phyloP scores from a whole-genome alignment of 2,329 filamentous ascomycete species.

The Alternaria angustiovoidea region DNA sequence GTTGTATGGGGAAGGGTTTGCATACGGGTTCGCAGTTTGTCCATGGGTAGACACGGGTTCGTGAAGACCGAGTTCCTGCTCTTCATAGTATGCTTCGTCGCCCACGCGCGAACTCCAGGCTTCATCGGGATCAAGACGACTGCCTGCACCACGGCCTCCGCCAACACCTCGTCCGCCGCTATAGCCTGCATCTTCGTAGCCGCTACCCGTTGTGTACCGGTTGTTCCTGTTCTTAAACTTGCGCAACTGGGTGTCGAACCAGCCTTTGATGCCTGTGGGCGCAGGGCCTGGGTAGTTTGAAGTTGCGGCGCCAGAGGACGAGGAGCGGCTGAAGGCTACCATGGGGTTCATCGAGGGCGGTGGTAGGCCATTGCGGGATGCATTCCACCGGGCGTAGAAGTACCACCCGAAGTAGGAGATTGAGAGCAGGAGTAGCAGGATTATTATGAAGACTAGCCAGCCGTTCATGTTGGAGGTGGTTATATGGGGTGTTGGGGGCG shows the following conservation, averaged over 20 bases:
- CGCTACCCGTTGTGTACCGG: constrained; percentile 72
- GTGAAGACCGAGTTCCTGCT: constrained; percentile 73
- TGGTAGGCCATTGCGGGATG: constrained; percentile 76
- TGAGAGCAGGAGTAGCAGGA: constrained; percentile 71
- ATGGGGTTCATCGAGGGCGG: constrained; percentile 75
- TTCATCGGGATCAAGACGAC: constrained; percentile 81
- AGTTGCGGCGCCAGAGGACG: constrained; percentile 27
- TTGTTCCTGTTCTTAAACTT: constrained; percentile 71
- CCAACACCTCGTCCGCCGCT: constrained; percentile 28
- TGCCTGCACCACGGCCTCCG: constrained; percentile 54
- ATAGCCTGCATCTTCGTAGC: constrained; percentile 72
- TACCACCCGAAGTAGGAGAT: constrained; percentile 72
- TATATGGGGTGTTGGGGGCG: neutral
- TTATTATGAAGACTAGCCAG: constrained; percentile 70
- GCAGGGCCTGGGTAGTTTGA: constrained; percentile 61
- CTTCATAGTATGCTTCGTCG: constrained; percentile 79
- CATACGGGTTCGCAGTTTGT: constrained; percentile 49
- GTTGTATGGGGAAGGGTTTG: neutral
- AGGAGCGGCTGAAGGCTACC: constrained; percentile 68
- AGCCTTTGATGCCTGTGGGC: constrained; percentile 72
- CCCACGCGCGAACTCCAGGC: constrained; percentile 86
- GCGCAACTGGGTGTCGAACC: constrained; percentile 73
- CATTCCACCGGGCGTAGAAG: constrained; percentile 74
- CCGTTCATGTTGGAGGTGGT: constrained; percentile 47
- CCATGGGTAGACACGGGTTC: constrained; percentile 48